A percentile compares a stretch with the other conserved stretches of the same genome.
Evolutionary conservation across 257 asterid genomes (phyloP).

Genomic region (Rhazya stricta): DNA sequence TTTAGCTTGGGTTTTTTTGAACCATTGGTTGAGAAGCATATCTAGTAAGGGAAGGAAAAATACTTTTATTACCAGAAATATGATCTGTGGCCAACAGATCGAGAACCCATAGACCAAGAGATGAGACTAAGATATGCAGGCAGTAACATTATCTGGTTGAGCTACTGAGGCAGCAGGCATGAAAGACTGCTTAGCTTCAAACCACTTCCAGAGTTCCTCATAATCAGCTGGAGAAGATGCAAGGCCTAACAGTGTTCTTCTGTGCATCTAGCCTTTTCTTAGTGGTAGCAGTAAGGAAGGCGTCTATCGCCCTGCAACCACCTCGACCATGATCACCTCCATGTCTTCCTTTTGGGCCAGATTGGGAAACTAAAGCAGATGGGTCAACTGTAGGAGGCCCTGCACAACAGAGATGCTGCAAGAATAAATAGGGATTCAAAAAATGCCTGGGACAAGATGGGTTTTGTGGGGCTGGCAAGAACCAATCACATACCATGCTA

Average conservation of each 20-base stretch:
- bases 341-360: neutral
- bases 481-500: neutral
- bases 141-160: neutral
- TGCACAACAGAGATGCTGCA: too few relatives aligned
- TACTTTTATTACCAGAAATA: neutral
- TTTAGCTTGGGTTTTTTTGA: neutral
- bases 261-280: neutral
- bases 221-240: neutral
- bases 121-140: neutral
- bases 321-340: neutral
- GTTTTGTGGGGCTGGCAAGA: neutral
- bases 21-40: neutral
- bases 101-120: neutral
- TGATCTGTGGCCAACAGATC: neutral
- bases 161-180: neutral
- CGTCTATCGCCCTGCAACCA: too few relatives aligned
- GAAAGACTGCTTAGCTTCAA: constrained; percentile 2
- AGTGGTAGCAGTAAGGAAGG: neutral
- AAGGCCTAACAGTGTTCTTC: neutral
- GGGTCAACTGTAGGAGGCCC: too few relatives aligned
- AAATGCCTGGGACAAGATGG: constrained; percentile 5
- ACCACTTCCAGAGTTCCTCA: neutral
- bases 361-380: neutral
- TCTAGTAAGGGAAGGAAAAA: neutral
- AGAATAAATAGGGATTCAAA: neutral